Percentiles rank a stretch among this genome's conserved stretches.
Conservation (phyloP, 148 eudicot genomes). For the Drosera capensis region DNA sequence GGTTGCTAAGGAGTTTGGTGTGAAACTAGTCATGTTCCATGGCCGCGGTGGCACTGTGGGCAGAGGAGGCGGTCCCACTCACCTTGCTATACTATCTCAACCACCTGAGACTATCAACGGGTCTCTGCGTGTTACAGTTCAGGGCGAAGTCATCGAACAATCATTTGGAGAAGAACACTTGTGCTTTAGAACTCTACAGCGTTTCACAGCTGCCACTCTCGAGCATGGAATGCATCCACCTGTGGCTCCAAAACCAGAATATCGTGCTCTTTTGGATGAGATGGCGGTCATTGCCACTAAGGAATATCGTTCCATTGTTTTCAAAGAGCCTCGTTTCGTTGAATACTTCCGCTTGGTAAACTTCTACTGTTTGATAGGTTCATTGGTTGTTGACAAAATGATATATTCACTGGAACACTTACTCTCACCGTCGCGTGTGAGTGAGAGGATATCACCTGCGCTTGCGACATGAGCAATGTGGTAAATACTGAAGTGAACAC, state of each 20-base stretch:
- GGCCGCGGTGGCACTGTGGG: constrained; percentile 15
- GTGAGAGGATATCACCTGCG: too few species aligned
- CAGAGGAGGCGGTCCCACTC: constrained; percentile 15
- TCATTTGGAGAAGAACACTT: constrained; percentile 12
- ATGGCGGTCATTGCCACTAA: constrained; percentile 11
- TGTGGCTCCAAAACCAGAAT: constrained; percentile 9
- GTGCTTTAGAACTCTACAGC: constrained; percentile 12
- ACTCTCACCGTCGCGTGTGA: too few species aligned
- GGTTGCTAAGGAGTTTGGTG: constrained; percentile 12
- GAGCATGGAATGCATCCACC: constrained; percentile 14
- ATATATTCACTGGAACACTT: too few species aligned
- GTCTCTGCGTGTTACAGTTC: constrained; percentile 12
- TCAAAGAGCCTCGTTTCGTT: constrained; percentile 14
- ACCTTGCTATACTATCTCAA: constrained; percentile 13
- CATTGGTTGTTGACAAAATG: not conserved
- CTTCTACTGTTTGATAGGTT: not conserved
- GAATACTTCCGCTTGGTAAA: constrained; percentile 13
- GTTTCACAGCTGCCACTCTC: constrained; percentile 12
- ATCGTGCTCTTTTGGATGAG: constrained; percentile 10
- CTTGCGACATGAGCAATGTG: too few species aligned
- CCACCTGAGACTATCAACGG: constrained; percentile 11
- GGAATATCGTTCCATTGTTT: constrained; percentile 8
- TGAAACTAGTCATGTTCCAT: constrained; percentile 11
- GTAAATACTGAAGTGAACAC: too few species aligned
- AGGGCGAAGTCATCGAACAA: constrained; percentile 12